Evolutionary conservation across 305 asterid species (phyloP).

Genomic region (Fraxinus ornus): DNA sequence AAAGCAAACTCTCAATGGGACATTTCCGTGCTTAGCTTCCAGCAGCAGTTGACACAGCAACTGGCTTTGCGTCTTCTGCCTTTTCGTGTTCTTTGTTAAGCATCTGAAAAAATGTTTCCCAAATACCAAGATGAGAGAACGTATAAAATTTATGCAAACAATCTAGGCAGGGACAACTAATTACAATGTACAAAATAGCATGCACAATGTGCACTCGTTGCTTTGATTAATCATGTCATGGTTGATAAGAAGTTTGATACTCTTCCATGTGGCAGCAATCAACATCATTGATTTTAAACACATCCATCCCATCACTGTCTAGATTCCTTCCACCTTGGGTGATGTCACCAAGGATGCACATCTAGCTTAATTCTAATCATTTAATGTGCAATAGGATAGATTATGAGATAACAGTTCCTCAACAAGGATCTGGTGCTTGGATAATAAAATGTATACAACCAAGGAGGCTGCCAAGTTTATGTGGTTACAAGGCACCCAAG

Average conservation of each 20-base stretch:
- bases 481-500: background rate
- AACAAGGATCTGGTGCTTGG: background rate
- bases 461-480: background rate
- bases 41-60: constrained; percentile 63
- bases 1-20: constrained; percentile 10
- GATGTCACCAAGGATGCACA: too few relatives aligned
- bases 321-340: too few relatives aligned
- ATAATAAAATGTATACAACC: background rate
- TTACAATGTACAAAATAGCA: background rate
- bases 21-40: constrained; percentile 47
- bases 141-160: background rate
- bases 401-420: background rate
- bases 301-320: too few relatives aligned
- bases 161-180: background rate
- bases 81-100: constrained; percentile 90
- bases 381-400: background rate
- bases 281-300: too few relatives aligned
- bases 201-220: background rate
- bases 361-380: background rate
- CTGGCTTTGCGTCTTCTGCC: constrained; percentile 79
- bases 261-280: too few relatives aligned
- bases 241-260: too few relatives aligned
- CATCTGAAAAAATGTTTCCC: constrained; percentile 47
- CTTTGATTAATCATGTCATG: background rate
- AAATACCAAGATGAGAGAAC: background rate